Percentiles rank a stretch among this genome's conserved stretches.
Evolutionary conservation across 179 eudicot genomes (phyloP).

Genomic region (Carnegiea gigantea): DNA sequence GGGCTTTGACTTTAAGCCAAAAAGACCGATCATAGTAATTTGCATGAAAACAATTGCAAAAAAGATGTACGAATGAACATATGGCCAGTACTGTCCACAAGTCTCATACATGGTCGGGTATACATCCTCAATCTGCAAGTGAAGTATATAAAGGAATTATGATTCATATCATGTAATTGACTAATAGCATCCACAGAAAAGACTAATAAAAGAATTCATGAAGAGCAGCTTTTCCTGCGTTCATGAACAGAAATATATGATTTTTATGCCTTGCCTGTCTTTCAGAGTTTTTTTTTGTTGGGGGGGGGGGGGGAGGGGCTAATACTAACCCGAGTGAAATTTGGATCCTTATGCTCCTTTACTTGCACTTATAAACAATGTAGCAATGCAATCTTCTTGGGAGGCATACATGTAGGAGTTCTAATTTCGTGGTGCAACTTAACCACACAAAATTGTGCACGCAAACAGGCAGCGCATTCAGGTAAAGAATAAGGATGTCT

Average conservation of each 20-base stretch:
- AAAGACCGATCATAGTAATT: slow-evolving; percentile 92
- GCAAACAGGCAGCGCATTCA: background rate
- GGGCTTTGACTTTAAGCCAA: slow-evolving; percentile 88
- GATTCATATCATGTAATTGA: background rate
- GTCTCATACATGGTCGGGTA: slow-evolving; percentile 82
- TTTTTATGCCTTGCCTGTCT: background rate
- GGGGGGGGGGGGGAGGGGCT: no score
- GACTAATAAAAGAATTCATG: background rate
- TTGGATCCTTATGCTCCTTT: no score
- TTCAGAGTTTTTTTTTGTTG: no score
- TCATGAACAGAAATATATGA: background rate
- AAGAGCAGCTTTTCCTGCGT: no score
- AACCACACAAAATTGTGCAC: no score
- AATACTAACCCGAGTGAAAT: no score
- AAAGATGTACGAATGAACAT: slow-evolving; percentile 71
- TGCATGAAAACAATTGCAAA: slow-evolving; percentile 73
- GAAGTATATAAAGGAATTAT: slow-evolving; percentile 10
- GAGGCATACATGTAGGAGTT: no score
- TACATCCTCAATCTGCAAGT: slow-evolving; percentile 83
- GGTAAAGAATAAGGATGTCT: background rate
- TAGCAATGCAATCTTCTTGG: no score
- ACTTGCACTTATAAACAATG: no score
- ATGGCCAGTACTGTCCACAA: slow-evolving; percentile 92
- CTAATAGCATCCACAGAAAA: background rate
- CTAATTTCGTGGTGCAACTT: no score